phyloP scores from a whole-genome alignment of 1,284 basidiomycete genomes.

The Ganoderma resinaceum region DNA sequence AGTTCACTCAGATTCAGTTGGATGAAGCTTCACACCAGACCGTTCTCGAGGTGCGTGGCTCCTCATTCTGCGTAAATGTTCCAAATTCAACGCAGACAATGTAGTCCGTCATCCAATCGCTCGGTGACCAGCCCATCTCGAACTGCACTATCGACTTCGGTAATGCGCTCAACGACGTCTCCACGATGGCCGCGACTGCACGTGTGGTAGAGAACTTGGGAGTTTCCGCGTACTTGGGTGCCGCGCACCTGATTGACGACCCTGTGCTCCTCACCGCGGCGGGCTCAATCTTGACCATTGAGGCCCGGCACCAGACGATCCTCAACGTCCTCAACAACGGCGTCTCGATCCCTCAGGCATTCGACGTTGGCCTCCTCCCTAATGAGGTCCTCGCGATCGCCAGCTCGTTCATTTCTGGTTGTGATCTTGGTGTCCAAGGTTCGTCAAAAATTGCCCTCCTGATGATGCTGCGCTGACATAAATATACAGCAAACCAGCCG shows the following conservation, averaged over 20 bases:
- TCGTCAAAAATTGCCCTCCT: constrained; percentile 28
- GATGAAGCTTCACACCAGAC: constrained; percentile 71
- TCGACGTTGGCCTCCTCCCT: constrained; percentile 75
- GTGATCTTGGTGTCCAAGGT: constrained; percentile 69
- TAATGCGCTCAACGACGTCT: constrained; percentile 67
- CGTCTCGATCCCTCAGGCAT: constrained; percentile 67
- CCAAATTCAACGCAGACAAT: constrained; percentile 11
- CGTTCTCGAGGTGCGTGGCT: constrained; percentile 52
- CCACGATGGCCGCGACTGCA: constrained; percentile 77
- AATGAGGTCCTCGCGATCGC: constrained; percentile 78
- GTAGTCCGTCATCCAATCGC: constrained; percentile 55
- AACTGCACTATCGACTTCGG: constrained; percentile 77
- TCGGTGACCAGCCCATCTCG: constrained; percentile 61
- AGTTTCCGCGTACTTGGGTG: constrained; percentile 83
- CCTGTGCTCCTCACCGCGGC: constrained; percentile 73
- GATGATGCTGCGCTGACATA: constrained; percentile 1
- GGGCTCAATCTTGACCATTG: constrained; percentile 81
- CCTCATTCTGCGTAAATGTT: neutral
- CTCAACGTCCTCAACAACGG: constrained; percentile 74
- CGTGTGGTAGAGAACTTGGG: constrained; percentile 84
- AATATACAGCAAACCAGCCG: constrained; percentile 59
- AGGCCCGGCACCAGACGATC: constrained; percentile 83
- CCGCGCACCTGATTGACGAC: constrained; percentile 68
- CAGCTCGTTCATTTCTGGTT: constrained; percentile 76
- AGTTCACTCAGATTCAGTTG: constrained; percentile 63